phyloP scores from a whole-genome alignment of 176 grass and related monocot species.

The Triticum turgidum region DNA sequence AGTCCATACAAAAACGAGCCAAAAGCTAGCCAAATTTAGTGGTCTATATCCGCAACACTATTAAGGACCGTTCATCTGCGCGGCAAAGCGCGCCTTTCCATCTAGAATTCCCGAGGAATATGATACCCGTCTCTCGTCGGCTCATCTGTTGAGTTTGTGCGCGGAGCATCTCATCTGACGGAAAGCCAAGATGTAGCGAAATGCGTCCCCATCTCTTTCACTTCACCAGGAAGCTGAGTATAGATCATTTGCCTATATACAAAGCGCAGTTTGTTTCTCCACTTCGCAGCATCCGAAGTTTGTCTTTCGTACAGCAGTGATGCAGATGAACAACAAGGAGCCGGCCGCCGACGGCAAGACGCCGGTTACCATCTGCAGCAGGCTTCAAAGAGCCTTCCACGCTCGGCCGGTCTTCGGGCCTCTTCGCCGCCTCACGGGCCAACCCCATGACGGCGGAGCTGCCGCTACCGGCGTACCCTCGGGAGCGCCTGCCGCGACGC shows the following conservation, averaged over 20 bases:
- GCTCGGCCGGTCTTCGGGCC: conserved; percentile 34
- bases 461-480: background rate
- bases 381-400: conserved; percentile 42
- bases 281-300: background rate
- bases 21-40: too few species aligned
- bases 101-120: conserved; percentile 5
- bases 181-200: conserved; percentile 21
- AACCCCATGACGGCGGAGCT: conserved; percentile 17
- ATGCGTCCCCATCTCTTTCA: background rate
- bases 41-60: too few species aligned
- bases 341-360: background rate
- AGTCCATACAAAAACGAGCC: too few species aligned
- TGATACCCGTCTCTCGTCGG: conserved; percentile 37
- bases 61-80: too few species aligned
- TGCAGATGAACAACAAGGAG: conserved; percentile 37
- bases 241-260: conserved; percentile 8
- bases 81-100: too few species aligned
- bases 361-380: conserved; percentile 25
- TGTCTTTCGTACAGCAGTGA: background rate
- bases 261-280: background rate
- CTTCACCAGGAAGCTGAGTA: conserved; percentile 26
- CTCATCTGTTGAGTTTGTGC: conserved; percentile 37
- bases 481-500: background rate
- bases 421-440: conserved; percentile 37
- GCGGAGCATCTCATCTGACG: conserved; percentile 29